Evolutionary conservation across 139 green algal species (phyloP).

Genomic region (Chlamydomonas sp.): DNA sequence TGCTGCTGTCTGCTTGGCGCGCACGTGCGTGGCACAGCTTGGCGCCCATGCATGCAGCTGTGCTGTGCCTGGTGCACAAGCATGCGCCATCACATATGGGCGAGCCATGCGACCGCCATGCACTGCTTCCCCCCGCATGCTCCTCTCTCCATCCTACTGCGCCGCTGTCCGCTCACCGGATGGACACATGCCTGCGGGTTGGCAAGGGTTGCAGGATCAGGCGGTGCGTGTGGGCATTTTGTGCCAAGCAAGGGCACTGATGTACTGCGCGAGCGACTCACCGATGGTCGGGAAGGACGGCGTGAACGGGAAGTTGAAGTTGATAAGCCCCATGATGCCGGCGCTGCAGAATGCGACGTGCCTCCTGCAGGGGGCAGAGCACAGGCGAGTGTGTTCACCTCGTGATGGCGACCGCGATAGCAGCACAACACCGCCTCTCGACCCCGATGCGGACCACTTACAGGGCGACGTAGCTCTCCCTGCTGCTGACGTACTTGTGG

Average conservation of each 20-base stretch:
- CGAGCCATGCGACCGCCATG: too few species aligned
- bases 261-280: slow-evolving; percentile 13
- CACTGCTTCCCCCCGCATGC: too few species aligned
- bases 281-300: slow-evolving; percentile 45
- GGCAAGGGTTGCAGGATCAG: too few species aligned
- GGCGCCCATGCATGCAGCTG: too few species aligned
- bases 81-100: too few species aligned
- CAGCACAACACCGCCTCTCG: neutral
- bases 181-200: slow-evolving; percentile 45
- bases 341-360: slow-evolving; percentile 31
- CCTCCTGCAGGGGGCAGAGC: slow-evolving; percentile 21
- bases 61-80: too few species aligned
- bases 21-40: too few species aligned
- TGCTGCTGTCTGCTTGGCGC: too few species aligned
- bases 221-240: too few species aligned
- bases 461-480: slow-evolving; percentile 33
- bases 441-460: slow-evolving; percentile 14
- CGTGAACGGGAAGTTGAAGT: slow-evolving; percentile 46
- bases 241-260: neutral
- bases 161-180: slow-evolving; percentile 20
- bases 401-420: neutral
- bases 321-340: slow-evolving; percentile 24
- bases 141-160: neutral
- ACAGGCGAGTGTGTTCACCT: too few species aligned
- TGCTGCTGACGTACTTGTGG: slow-evolving; percentile 28